A percentile compares a stretch with the other conserved stretches of the same genome.
These are phyloP conservation scores for Heimioporus sp. DNA, from an alignment of 768 basidiomycete species.

Conservation along the genomic window DNA sequence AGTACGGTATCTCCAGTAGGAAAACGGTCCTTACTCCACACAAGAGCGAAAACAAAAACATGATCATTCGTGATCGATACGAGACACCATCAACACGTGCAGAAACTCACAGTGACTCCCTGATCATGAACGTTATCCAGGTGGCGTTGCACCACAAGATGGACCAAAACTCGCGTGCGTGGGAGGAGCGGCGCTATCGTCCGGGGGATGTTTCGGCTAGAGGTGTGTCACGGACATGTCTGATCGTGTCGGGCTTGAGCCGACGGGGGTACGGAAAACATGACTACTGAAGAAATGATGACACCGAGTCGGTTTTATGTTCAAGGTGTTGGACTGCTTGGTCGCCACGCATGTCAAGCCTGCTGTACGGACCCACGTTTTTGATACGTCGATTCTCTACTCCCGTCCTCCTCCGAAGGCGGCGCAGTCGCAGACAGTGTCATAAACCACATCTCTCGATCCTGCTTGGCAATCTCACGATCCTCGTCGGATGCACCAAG, in stretches of 20 bases:
- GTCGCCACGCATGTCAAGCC: constrained; percentile 85
- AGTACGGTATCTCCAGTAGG: too few relatives aligned
- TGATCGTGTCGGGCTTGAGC: neutral
- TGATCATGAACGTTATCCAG: constrained; percentile 63
- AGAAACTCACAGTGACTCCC: too few relatives aligned
- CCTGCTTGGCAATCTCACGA: constrained; percentile 70
- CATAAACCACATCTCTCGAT: constrained; percentile 66
- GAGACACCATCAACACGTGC: too few relatives aligned
- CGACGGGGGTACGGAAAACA: too few relatives aligned
- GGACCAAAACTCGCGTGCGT: constrained; percentile 35
- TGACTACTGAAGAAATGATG: too few relatives aligned
- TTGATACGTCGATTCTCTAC: constrained; percentile 82
- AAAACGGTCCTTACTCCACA: too few relatives aligned
- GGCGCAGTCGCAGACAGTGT: constrained; percentile 47
- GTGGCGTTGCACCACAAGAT: constrained; percentile 50
- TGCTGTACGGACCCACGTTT: constrained; percentile 71
- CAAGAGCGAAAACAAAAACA: too few relatives aligned
- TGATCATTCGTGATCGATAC: too few relatives aligned
- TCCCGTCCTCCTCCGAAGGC: constrained; percentile 53
- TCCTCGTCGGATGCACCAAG: constrained; percentile 63
- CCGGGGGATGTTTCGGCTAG: constrained; percentile 61
- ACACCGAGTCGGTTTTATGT: too few relatives aligned
- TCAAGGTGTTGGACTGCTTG: constrained; percentile 79
- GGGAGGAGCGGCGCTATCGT: constrained; percentile 40
- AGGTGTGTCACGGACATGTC: constrained; percentile 37